Conservation (phyloP, 805 yeast genomes). For the Jamesozyma rosinii region DNA sequence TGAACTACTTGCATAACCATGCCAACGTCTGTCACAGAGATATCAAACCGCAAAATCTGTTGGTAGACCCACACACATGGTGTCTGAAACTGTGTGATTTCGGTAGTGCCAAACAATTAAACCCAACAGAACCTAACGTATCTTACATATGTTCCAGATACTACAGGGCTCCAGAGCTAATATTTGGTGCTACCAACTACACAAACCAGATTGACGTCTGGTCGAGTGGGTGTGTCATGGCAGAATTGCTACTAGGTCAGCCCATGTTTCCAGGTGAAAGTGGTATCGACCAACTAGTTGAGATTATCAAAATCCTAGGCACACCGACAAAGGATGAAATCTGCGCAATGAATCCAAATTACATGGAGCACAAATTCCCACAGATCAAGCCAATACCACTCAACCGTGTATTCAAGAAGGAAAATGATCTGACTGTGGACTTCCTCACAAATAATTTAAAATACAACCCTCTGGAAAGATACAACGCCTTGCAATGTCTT, state of each 20-base stretch:
- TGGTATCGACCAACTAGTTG: constrained; percentile 95
- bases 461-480: constrained; percentile 60
- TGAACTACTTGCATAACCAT: constrained; percentile 66
- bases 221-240: constrained; percentile 98
- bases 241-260: constrained; percentile 88
- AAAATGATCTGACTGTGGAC: constrained; percentile 41
- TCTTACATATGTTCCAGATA: constrained; percentile 94
- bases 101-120: constrained; percentile 87
- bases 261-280: constrained; percentile 97
- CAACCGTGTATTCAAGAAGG: constrained; percentile 50
- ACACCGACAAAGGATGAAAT: constrained; percentile 92
- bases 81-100: constrained; percentile 89
- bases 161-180: constrained; percentile 94
- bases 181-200: constrained; percentile 93
- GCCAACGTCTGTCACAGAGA: constrained; percentile 87
- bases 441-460: constrained; percentile 50
- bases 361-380: constrained; percentile 95
- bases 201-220: constrained; percentile 95
- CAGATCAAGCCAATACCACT: constrained; percentile 71
- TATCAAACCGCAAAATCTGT: constrained; percentile 82
- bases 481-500: constrained; percentile 40
- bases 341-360: constrained; percentile 89
- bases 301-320: constrained; percentile 89
- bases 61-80: constrained; percentile 79
- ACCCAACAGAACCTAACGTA: constrained; percentile 87